phyloP scores from a whole-genome alignment of 2,329 filamentous ascomycete species.

The Curvularia eragrostidis region DNA sequence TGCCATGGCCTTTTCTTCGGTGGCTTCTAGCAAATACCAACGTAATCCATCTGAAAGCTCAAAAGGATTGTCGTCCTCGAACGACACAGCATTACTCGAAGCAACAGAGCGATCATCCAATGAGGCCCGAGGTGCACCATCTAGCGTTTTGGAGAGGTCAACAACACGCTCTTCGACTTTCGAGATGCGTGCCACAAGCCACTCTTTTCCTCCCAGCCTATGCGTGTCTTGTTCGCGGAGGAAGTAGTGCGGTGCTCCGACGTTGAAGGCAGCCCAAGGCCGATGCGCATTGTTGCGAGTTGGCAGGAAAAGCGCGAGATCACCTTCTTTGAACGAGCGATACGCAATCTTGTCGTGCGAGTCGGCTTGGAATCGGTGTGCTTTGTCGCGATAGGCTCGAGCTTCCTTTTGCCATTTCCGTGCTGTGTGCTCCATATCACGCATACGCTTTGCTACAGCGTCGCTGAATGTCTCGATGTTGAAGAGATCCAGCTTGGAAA shows the following conservation, averaged over 20 bases:
- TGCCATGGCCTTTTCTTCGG: slow-evolving; percentile 86
- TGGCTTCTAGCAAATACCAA: slow-evolving; percentile 95
- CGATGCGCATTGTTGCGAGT: slow-evolving; percentile 93
- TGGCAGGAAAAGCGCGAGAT: slow-evolving; percentile 90
- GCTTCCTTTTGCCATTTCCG: slow-evolving; percentile 93
- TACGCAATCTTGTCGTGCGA: slow-evolving; percentile 96
- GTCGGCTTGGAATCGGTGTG: slow-evolving; percentile 79
- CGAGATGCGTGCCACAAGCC: slow-evolving; percentile 93
- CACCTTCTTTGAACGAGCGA: slow-evolving; percentile 93
- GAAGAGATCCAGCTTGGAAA: slow-evolving; percentile 76
- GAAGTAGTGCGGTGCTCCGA: slow-evolving; percentile 97
- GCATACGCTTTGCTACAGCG: slow-evolving; percentile 84
- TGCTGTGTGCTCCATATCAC: slow-evolving; percentile 90
- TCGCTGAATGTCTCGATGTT: slow-evolving; percentile 86
- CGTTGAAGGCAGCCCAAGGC: slow-evolving; percentile 98
- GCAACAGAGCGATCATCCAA: slow-evolving; percentile 55
- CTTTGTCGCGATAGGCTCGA: slow-evolving; percentile 84
- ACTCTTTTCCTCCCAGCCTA: slow-evolving; percentile 82
- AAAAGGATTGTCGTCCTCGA: slow-evolving; percentile 95
- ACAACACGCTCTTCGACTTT: slow-evolving; percentile 93
- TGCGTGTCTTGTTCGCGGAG: slow-evolving; percentile 91
- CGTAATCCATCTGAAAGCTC: slow-evolving; percentile 92
- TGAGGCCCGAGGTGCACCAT: slow-evolving; percentile 53
- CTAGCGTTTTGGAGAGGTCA: slow-evolving; percentile 82
- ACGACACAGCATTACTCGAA: slow-evolving; percentile 61